Conservation (phyloP, 805 yeast species). For the Candida namnaoensis region DNA sequence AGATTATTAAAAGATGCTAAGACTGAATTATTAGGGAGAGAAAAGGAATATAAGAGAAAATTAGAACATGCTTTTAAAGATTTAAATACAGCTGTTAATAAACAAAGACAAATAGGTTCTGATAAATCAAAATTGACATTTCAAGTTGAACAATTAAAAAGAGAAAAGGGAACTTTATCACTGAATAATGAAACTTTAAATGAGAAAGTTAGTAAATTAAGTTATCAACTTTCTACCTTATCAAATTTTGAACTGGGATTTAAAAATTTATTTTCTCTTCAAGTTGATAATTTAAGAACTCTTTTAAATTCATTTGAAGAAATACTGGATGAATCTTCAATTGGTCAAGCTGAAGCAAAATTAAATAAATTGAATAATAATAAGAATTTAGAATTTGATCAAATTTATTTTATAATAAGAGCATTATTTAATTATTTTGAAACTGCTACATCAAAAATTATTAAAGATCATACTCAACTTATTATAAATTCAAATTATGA, state of each 20-base stretch:
- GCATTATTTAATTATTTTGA: slow-evolving; percentile 46
- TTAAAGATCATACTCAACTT: slow-evolving; percentile 40
- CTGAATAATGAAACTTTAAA: slow-evolving; percentile 28
- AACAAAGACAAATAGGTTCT: slow-evolving; percentile 32
- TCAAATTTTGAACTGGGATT: slow-evolving; percentile 31
- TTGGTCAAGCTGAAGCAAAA: slow-evolving; percentile 48
- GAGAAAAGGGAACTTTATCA: slow-evolving; percentile 28
- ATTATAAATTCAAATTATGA: slow-evolving; percentile 7
- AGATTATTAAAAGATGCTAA: slow-evolving; percentile 5
- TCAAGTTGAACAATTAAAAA: slow-evolving; percentile 26
- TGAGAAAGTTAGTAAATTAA: slow-evolving; percentile 26
- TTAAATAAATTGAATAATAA: slow-evolving; percentile 32
- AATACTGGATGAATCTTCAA: slow-evolving; percentile 49
- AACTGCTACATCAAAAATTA: slow-evolving; percentile 52
- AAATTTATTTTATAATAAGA: slow-evolving; percentile 24
- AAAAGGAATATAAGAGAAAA: slow-evolving; percentile 18
- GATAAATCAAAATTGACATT: slow-evolving; percentile 35
- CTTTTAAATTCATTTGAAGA: slow-evolving; percentile 41
- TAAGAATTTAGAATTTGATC: slow-evolving; percentile 15
- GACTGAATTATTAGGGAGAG: slow-evolving; percentile 19
- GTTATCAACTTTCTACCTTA: slow-evolving; percentile 14
- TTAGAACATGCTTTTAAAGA: slow-evolving; percentile 28
- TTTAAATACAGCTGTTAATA: slow-evolving; percentile 30
- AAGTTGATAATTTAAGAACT: slow-evolving; percentile 38
- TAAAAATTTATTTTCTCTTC: slow-evolving; percentile 30